Evolutionary conservation across 1,139 yeast genomes (phyloP).

Genomic region (Pichia cactophila): DNA sequence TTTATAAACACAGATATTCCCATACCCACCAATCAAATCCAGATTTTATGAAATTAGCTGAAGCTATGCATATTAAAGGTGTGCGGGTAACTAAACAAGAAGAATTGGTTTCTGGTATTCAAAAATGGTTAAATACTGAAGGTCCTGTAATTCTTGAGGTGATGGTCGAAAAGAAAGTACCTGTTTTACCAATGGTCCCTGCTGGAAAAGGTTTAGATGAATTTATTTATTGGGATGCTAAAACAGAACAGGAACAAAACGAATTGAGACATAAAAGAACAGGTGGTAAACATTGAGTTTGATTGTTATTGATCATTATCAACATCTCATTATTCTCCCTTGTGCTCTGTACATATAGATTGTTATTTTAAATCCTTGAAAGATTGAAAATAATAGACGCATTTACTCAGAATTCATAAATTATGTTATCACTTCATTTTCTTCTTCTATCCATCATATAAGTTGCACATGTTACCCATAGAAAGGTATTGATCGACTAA

Average conservation of each 20-base stretch:
- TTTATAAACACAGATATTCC: conserved; percentile 92
- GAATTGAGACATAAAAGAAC: conserved; percentile 57
- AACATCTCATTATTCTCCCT: background rate
- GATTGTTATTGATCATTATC: background rate
- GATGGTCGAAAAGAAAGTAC: conserved; percentile 88
- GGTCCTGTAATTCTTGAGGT: conserved; percentile 93
- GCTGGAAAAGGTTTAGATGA: conserved; percentile 93
- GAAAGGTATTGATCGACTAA: background rate
- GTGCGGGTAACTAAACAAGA: conserved; percentile 63
- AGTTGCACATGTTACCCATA: background rate
- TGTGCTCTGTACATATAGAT: background rate
- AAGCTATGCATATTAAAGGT: conserved; percentile 87
- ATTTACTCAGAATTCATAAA: background rate
- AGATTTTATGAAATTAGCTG: conserved; percentile 85
- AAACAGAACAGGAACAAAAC: conserved; percentile 66
- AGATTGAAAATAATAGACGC: background rate
- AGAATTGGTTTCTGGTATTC: conserved; percentile 54
- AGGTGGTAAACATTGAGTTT: conserved; percentile 41
- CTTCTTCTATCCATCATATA: background rate
- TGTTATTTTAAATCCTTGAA: background rate
- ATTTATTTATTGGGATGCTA: conserved; percentile 78
- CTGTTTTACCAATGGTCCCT: conserved; percentile 98
- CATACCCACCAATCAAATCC: conserved; percentile 97
- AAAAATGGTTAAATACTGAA: conserved; percentile 62
- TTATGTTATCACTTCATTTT: background rate